Conservation (phyloP, 139 green algal genomes). For the Chlorella sp. region DNA sequence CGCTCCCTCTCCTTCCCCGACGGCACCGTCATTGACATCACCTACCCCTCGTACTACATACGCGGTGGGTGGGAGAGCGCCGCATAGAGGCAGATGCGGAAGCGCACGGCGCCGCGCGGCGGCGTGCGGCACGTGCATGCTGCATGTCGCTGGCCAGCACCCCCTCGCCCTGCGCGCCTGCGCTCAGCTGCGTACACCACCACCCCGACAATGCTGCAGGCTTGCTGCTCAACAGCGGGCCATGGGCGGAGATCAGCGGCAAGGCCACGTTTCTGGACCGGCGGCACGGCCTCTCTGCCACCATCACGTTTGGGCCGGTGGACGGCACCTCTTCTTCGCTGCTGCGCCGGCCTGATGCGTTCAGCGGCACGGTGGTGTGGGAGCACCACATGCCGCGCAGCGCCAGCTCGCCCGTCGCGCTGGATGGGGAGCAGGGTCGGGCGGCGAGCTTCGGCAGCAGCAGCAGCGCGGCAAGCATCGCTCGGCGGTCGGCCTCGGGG, state of each 20-base stretch:
- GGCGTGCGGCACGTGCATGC: too few relatives aligned
- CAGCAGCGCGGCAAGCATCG: too few relatives aligned
- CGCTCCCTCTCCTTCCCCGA: conserved; percentile 69
- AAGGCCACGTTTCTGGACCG: conserved; percentile 51
- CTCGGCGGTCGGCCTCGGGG: too few relatives aligned
- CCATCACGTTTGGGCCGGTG: conserved; percentile 56
- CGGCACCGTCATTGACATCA: conserved; percentile 64
- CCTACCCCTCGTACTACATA: conserved; percentile 72
- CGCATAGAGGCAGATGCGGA: too few relatives aligned
- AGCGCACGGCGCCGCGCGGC: too few relatives aligned
- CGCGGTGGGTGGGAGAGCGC: conserved; percentile 27
- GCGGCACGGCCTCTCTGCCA: conserved; percentile 40
- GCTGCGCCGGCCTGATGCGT: conserved; percentile 60
- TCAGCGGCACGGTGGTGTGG: conserved; percentile 41
- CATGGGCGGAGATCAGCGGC: conserved; percentile 57
- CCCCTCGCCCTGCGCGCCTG: not conserved
- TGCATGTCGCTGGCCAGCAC: too few relatives aligned
- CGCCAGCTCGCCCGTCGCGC: not conserved
- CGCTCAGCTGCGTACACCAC: not conserved
- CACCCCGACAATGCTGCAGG: too few relatives aligned
- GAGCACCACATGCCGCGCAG: not conserved
- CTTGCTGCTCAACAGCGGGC: conserved; percentile 48
- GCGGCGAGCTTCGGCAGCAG: not conserved
- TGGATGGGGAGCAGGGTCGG: conserved; percentile 24
- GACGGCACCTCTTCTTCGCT: conserved; percentile 37